Base-by-base conservation (phyloP, 2,329 filamentous ascomycete genomes). In the Amesomyces nigricolor region DNA sequence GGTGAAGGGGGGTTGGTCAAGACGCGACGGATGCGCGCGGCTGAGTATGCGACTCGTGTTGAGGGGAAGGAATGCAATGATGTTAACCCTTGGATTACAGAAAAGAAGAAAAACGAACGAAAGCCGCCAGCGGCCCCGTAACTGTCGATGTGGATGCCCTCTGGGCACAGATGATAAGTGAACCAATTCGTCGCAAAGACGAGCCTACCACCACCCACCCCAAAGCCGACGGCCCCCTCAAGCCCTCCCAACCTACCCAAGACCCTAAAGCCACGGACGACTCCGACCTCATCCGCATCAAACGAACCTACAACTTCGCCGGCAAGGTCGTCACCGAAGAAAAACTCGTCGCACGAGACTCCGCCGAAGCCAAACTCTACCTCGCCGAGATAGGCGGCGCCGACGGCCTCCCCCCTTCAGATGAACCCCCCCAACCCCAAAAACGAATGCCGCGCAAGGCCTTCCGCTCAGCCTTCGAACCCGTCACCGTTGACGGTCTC, bases 241-340 rank as follows among this genome's bases (percentile, higher is more conserved):
- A 43, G 30, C 48, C 47, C 17, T 44, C 51, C 16, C 43, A 49
- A n/a, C 16, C 29, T 38, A 54, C 38, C 14, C 30, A 38, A 39
- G 29, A 51, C 16, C 16, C 48, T 17, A 22, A 19, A 4, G 48
- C 40, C 9, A 52, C 48, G 49, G 62, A 61, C n/a, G 56, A 67
- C 5, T 61, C 71, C 2, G 67, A 71, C 5, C 76, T 75, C 71
- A 75, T 89, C 63, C 79, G 78, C 58, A 86, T 90, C 58, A 87
- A 84, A 63, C 82, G 85, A 30, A 85, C 81, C 13, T 89, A 88
- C 71, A 87, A 86, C 63, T 90, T 90, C 63, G 87, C 87, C 37
- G 87, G 87, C 30, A 82, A 86, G 64, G 77, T 86, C 11, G 83
- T 87, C 63, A 86, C 79, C 0, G 87, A 90, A 64, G 84, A 88